phyloP scores from a whole-genome alignment of 768 basidiomycete genomes.

The Phanerochaete carnosa region DNA sequence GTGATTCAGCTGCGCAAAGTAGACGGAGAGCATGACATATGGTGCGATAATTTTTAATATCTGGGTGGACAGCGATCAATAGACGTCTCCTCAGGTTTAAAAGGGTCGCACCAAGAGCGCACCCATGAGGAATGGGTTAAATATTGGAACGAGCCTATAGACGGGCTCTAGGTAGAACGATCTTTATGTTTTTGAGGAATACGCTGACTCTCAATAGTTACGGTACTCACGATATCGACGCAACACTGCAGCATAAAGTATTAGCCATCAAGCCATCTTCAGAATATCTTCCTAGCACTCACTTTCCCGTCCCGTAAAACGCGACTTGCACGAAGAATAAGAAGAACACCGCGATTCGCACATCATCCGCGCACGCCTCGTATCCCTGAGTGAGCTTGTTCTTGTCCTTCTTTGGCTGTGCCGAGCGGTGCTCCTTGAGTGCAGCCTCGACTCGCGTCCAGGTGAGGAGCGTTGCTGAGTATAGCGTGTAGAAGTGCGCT shows the following conservation, averaged over 20 bases:
- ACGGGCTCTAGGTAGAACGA: constrained; percentile 89
- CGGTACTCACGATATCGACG: constrained; percentile 71
- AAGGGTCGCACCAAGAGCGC: constrained; percentile 52
- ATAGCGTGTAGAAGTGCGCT: constrained; percentile 75
- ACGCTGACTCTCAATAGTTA: not conserved
- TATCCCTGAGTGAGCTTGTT: constrained; percentile 9
- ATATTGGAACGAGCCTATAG: constrained; percentile 81
- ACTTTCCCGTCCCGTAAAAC: constrained; percentile 77
- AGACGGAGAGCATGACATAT: constrained; percentile 71
- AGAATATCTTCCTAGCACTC: constrained; percentile 11
- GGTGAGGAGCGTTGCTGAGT: constrained; percentile 52
- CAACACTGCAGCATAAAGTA: constrained; percentile 45
- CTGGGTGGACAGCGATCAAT: constrained; percentile 30
- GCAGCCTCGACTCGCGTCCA: constrained; percentile 68
- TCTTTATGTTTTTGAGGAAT: constrained; percentile 25
- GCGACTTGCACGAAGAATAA: constrained; percentile 85
- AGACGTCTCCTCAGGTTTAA: not conserved
- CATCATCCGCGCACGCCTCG: constrained; percentile 44
- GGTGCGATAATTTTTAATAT: constrained; percentile 82
- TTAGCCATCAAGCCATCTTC: constrained; percentile 2
- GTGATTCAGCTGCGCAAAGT: constrained; percentile 66
- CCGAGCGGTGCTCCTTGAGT: constrained; percentile 15
- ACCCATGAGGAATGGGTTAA: constrained; percentile 84
- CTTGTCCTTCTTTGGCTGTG: not conserved
- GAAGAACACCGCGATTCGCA: constrained; percentile 77